phyloP scores from a whole-genome alignment of 805 yeast species.

The Ogataea sp. region DNA sequence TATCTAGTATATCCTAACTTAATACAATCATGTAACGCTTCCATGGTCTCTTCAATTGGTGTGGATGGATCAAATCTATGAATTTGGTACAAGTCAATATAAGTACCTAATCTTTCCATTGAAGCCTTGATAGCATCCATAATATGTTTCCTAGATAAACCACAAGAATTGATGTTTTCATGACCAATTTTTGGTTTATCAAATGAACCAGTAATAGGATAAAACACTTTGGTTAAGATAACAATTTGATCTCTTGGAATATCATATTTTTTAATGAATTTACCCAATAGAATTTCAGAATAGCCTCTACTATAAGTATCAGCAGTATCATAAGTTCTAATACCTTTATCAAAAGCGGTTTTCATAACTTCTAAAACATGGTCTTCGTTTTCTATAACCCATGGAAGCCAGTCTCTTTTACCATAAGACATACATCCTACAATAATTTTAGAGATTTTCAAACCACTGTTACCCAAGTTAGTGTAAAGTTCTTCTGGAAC shows the following conservation, averaged over 20 bases:
- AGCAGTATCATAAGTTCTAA: conserved; percentile 46
- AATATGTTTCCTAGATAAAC: conserved; percentile 39
- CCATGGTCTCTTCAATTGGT: conserved; percentile 48
- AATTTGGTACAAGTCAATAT: conserved; percentile 45
- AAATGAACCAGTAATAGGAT: conserved; percentile 6
- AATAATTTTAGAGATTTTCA: conserved; percentile 39
- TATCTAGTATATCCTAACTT: conserved; percentile 40
- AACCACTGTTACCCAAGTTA: conserved; percentile 36
- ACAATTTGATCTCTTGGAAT: conserved; percentile 49
- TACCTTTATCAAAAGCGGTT: conserved; percentile 36
- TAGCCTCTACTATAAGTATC: conserved; percentile 38
- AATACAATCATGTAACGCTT: conserved; percentile 45
- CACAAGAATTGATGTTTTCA: conserved; percentile 28
- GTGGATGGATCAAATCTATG: conserved; percentile 43
- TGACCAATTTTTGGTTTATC: conserved; percentile 15
- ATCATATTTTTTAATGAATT: conserved; percentile 41
- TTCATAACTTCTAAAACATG: conserved; percentile 35
- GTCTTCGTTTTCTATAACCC: conserved; percentile 42
- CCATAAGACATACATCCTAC: conserved; percentile 53
- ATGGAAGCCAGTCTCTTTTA: conserved; percentile 30
- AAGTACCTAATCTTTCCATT: conserved; percentile 39
- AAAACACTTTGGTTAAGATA: conserved; percentile 40
- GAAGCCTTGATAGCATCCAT: conserved; percentile 33
- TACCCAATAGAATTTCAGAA: conserved; percentile 44
- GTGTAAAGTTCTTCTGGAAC: conserved; percentile 12